phyloP scores from a whole-genome alignment of 768 basidiomycete species.

The Cantharellus anzutake region DNA sequence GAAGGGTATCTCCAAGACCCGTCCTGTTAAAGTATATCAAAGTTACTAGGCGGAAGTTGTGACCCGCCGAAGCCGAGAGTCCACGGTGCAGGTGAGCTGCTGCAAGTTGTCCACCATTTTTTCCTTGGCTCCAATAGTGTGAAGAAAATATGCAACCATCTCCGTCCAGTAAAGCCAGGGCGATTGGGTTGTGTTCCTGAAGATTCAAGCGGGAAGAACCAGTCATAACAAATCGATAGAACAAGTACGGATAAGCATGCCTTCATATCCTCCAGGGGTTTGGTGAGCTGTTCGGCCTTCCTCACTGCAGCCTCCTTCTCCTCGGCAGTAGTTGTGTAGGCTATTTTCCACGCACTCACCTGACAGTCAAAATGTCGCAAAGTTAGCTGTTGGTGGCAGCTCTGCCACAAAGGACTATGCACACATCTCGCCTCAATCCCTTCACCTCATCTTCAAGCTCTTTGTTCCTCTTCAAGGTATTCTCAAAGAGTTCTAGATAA shows the following conservation, averaged over 20 bases:
- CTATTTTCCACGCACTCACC: neutral
- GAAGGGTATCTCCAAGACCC: slow-evolving; percentile 2
- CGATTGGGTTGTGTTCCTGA: neutral
- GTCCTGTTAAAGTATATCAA: slow-evolving; percentile 5
- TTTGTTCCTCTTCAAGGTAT: neutral
- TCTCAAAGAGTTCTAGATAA: neutral
- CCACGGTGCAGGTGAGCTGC: slow-evolving; percentile 1
- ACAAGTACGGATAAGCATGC: neutral
- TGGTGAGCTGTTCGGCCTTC: neutral
- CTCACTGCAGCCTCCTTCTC: neutral
- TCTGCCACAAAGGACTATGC: neutral
- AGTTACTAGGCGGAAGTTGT: neutral
- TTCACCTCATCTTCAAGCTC: neutral
- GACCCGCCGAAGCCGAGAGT: neutral
- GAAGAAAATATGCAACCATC: neutral
- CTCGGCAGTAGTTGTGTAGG: neutral
- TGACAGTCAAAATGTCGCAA: neutral
- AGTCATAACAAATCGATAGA: neutral
- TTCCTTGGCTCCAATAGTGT: slow-evolving; percentile 1
- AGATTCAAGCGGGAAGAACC: neutral
- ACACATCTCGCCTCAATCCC: neutral
- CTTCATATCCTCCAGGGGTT: neutral
- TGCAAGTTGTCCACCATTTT: slow-evolving; percentile 4
- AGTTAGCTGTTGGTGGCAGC: neutral
- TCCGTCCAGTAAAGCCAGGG: neutral